A percentile compares a stretch with the other conserved stretches of the same genome.
Evolutionary conservation across 164 flowering plant species (phyloP).

Genomic region (Nymphaea colorata): DNA sequence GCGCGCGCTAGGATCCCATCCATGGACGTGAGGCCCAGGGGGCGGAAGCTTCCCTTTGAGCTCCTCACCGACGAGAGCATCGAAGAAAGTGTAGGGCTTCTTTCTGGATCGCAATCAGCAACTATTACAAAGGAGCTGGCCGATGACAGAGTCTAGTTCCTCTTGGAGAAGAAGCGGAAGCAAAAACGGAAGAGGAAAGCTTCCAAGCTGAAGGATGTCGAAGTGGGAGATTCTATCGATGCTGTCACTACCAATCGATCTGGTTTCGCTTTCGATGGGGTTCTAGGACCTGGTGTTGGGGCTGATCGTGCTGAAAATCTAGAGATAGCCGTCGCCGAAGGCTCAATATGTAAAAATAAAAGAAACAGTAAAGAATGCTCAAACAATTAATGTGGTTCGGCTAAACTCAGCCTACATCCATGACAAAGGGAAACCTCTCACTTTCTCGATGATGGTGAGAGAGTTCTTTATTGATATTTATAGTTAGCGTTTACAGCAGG

Average conservation of each 20-base stretch:
- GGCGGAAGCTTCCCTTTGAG: constrained; percentile 4
- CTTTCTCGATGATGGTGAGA: too few relatives aligned
- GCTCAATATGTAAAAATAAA: neutral
- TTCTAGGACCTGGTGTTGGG: neutral
- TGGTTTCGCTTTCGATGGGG: neutral
- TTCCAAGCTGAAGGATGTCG: neutral
- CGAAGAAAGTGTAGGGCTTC: neutral
- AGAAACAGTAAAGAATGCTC: too few relatives aligned
- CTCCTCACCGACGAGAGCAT: constrained; percentile 3
- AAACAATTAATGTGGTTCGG: too few relatives aligned
- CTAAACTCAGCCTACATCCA: too few relatives aligned
- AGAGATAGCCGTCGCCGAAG: neutral
- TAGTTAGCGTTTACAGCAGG: too few relatives aligned
- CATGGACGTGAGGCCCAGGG: constrained; percentile 3
- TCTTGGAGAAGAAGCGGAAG: neutral
- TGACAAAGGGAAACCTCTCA: too few relatives aligned
- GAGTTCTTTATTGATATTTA: too few relatives aligned
- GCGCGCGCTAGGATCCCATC: neutral
- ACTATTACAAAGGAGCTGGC: neutral
- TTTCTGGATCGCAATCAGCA: neutral
- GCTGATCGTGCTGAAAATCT: neutral
- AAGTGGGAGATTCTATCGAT: neutral
- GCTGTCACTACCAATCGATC: neutral
- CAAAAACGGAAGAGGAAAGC: neutral
- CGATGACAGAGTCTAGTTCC: neutral